Conservation (phyloP, 768 basidiomycete species). For the Russula ochroleuca region DNA sequence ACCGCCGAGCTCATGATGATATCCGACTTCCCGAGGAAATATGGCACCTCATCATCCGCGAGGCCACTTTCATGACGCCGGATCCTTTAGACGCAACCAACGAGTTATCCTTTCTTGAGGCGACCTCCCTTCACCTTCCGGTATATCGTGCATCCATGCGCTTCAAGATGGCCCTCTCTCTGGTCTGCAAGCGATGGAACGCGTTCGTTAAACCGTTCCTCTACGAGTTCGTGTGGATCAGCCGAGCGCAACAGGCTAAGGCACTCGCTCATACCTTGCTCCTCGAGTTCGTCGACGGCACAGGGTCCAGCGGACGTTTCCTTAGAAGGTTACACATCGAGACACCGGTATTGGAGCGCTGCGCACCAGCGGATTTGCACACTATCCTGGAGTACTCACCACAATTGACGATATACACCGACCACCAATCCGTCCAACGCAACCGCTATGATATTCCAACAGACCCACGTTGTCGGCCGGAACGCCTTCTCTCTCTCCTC, state of each 20-base stretch:
- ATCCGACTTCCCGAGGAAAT: slow-evolving; percentile 52
- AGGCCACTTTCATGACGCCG: slow-evolving; percentile 45
- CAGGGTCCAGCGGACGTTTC: slow-evolving; percentile 40
- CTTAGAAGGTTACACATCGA: slow-evolving; percentile 68
- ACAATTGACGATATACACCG: slow-evolving; percentile 54
- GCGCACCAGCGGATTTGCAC: slow-evolving; percentile 61
- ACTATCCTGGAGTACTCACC: slow-evolving; percentile 64
- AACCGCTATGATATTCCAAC: slow-evolving; percentile 44
- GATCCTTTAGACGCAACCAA: slow-evolving; percentile 47
- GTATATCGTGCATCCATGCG: slow-evolving; percentile 48
- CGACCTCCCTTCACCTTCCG: slow-evolving; percentile 38
- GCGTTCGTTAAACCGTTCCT: slow-evolving; percentile 50
- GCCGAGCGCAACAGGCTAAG: slow-evolving; percentile 48
- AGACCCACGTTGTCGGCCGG: slow-evolving; percentile 47
- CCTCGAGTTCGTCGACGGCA: slow-evolving; percentile 39
- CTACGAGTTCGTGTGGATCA: slow-evolving; percentile 70
- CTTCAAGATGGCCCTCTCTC: slow-evolving; percentile 47
- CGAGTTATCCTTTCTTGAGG: slow-evolving; percentile 55
- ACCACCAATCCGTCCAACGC: slow-evolving; percentile 60
- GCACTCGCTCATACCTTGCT: slow-evolving; percentile 43
- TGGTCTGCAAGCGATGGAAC: slow-evolving; percentile 56
- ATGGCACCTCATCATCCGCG: slow-evolving; percentile 62
- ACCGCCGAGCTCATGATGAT: slow-evolving; percentile 19
- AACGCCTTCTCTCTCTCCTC: slow-evolving; percentile 56
- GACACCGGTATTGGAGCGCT: slow-evolving; percentile 60